Evolutionary conservation across 306 rosid species (phyloP).

Genomic region (Rosa rugosa): DNA sequence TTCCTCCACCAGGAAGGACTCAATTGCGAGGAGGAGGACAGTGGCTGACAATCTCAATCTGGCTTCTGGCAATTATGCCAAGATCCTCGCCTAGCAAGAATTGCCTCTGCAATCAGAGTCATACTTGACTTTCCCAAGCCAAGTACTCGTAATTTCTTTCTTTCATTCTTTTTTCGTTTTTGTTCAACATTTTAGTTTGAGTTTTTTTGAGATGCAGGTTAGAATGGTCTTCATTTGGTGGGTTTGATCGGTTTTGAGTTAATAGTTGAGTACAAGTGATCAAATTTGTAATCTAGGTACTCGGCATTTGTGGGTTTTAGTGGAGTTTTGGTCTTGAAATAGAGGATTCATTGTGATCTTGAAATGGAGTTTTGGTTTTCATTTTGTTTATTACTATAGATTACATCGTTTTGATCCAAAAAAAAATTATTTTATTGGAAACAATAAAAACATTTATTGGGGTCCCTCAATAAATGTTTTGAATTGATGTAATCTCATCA

Average conservation of each 20-base stretch:
- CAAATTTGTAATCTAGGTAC: constrained; percentile 11
- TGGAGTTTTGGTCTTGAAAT: not conserved
- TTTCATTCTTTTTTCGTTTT: not conserved
- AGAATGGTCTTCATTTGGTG: not conserved
- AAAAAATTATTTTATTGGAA: too few relatives aligned
- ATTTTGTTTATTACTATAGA: too few relatives aligned
- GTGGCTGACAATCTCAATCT: too few relatives aligned
- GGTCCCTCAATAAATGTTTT: too few relatives aligned
- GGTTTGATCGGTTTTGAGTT: constrained; percentile 4
- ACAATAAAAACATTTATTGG: too few relatives aligned
- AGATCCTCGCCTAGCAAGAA: constrained; percentile 65
- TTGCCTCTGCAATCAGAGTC: constrained; percentile 75
- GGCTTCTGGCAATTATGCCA: not conserved
- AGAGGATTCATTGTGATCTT: not conserved
- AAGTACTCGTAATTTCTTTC: constrained; percentile 34
- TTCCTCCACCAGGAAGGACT: too few relatives aligned
- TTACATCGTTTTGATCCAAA: too few relatives aligned
- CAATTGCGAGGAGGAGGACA: too few relatives aligned
- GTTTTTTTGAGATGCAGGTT: not conserved
- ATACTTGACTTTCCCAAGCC: constrained; percentile 92
- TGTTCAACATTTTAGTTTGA: not conserved
- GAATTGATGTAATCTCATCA: too few relatives aligned
- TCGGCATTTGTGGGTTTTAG: constrained; percentile 7
- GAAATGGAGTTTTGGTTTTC: too few relatives aligned
- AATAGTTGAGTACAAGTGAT: not conserved